Evolutionary conservation across 2,329 filamentous ascomycete genomes (phyloP).

Genomic region (Magnaporthiopsis incrustans): DNA sequence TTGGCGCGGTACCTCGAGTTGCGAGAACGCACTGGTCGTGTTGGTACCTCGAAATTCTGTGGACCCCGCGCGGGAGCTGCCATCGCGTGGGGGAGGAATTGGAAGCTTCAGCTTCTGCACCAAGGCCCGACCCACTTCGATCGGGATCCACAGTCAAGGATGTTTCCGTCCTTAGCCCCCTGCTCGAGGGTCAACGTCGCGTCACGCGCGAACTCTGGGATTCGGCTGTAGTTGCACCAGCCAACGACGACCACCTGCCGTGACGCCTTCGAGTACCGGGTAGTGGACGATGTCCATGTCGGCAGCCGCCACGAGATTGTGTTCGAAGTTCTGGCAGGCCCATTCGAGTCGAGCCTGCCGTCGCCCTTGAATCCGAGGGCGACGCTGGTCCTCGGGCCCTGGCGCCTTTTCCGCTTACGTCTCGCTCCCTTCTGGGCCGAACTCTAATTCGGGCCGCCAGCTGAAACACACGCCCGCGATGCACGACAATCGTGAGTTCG

Average conservation of each 20-base stretch:
- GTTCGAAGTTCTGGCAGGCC: background rate
- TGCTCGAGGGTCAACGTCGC: background rate
- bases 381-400: no score
- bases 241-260: background rate
- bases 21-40: no score
- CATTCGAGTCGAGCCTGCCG: background rate
- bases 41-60: no score
- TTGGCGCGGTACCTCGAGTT: no score
- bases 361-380: background rate
- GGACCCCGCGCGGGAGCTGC: no score
- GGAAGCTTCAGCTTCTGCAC: no score
- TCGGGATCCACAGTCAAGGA: no score
- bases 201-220: background rate
- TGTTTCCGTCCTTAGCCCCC: no score
- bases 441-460: background rate
- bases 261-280: background rate
- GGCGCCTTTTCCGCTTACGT: background rate
- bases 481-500: slow-evolving; percentile 28
- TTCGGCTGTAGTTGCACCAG: background rate
- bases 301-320: background rate
- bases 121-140: no score
- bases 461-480: slow-evolving; percentile 19
- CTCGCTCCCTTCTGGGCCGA: background rate
- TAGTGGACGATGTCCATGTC: background rate
- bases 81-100: no score